Evolutionary conservation across 192 early-diverging fungal genomes (phyloP).

Genomic region (Paraglomus brasilianum): DNA sequence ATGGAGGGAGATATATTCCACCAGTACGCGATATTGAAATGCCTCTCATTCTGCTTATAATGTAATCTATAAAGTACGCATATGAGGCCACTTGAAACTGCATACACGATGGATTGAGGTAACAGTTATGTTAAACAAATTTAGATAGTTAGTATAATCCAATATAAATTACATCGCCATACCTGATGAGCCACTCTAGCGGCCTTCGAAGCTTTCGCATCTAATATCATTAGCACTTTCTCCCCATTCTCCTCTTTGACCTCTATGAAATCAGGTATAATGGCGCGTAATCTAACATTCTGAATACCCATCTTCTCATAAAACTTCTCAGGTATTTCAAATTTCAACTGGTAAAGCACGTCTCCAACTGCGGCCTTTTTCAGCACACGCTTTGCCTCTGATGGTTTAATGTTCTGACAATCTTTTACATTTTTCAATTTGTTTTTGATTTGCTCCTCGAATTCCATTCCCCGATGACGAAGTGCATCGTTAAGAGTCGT

Average conservation of each 20-base stretch:
- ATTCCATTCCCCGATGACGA: conserved; percentile 23
- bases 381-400: not conserved
- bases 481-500: conserved; percentile 18
- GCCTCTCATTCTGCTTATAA: conserved; percentile 21
- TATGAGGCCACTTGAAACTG: conserved; percentile 38
- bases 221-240: conserved; percentile 17
- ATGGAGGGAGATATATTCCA: conserved; percentile 30
- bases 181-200: conserved; percentile 35
- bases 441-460: conserved; percentile 26
- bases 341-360: conserved; percentile 31
- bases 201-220: conserved; percentile 35
- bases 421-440: conserved; percentile 19
- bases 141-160: not conserved
- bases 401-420: not conserved
- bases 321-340: conserved; percentile 23
- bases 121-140: too few relatives aligned
- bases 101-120: not conserved
- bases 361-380: conserved; percentile 27
- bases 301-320: conserved; percentile 25
- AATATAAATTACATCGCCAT: not conserved
- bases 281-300: conserved; percentile 12
- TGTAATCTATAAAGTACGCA: conserved; percentile 25
- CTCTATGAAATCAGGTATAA: conserved; percentile 36
- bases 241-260: conserved; percentile 16
- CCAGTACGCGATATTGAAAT: conserved; percentile 23